A percentile compares a stretch with the other conserved stretches of the same genome.
These are phyloP conservation scores for Aspergillus vadensis DNA, from an alignment of 2,329 filamentous ascomycete species.

Conservation along the genomic window DNA sequence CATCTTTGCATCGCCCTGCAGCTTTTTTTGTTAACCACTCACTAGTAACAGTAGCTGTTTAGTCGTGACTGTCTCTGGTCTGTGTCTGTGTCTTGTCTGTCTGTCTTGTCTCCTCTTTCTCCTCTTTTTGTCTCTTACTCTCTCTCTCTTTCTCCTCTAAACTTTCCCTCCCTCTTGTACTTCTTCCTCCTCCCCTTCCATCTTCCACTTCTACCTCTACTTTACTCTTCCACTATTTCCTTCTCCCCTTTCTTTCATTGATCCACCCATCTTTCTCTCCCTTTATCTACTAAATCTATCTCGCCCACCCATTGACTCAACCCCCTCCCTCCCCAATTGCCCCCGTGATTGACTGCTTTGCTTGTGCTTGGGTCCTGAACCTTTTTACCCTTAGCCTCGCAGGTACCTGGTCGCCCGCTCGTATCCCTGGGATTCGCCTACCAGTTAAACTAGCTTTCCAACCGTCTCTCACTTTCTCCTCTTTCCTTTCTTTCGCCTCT, in stretches of 20 bases:
- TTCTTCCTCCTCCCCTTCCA: slow-evolving; percentile 15
- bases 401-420: slow-evolving; percentile 17
- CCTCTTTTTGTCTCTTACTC: slow-evolving; percentile 8
- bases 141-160: slow-evolving; percentile 21
- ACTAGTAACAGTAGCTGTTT: neutral
- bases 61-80: neutral
- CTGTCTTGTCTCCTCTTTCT: slow-evolving; percentile 12
- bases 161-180: slow-evolving; percentile 26
- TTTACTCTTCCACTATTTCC: slow-evolving; percentile 10
- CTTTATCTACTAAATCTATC: slow-evolving; percentile 10
- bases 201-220: slow-evolving; percentile 15
- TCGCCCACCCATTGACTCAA: slow-evolving; percentile 15
- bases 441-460: slow-evolving; percentile 10
- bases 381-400: slow-evolving; percentile 13
- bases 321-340: slow-evolving; percentile 1
- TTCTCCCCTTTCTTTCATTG: slow-evolving; percentile 13
- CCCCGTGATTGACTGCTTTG: neutral
- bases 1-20: slow-evolving; percentile 4
- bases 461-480: slow-evolving; percentile 1
- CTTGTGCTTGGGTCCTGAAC: slow-evolving; percentile 11
- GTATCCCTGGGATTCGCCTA: slow-evolving; percentile 10
- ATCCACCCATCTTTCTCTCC: slow-evolving; percentile 7
- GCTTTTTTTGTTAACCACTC: neutral
- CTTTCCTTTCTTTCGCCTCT: slow-evolving; percentile 3
- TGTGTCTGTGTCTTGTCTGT: neutral